Evolutionary conservation across 1,284 basidiomycete genomes (phyloP), one percentile per base, ranked within the genome.

Genomic region (Hemileia vastatrix): DNA sequence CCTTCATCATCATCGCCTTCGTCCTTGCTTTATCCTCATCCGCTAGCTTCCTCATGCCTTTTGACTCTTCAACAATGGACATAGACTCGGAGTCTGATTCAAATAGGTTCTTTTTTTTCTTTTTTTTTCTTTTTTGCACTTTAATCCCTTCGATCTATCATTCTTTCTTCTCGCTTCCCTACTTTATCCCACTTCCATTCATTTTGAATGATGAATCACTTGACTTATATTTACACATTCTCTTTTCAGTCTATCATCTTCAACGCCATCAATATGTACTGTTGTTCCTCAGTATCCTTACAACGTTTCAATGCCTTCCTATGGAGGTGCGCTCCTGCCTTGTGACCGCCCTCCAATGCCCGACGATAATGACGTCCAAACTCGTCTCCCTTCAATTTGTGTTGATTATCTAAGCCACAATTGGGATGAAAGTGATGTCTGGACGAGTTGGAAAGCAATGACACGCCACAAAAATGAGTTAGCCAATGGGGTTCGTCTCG

Each of bases 381-480:
- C 79, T 57, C 74, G 78, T 21, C 70, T 82, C 9, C 82, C 83
- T 6, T 80, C 79, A 58, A 82, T 83, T 70, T 83, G 82, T 72
- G 82, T 84, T 64, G 83, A 84, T 76, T 84, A 84, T 70, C 79
- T 83, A 64, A 92, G 88, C 55, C 93, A 98, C 77, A 83, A 95
- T 65, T 98, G 95, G 94, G 83, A 86, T 67, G 95, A 98, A 77
- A 93, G 97, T 77, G 95, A 98, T 77, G 91, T 98, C 11, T 96
- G 92, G 92, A 86, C 88, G 63, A 91, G 88, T 55, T 98, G 94
- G 94, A 84, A 94, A 69, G 90, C 86, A 75, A 98, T 97, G 92
- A 98, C 94, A 54, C 85, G 90, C 67, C 89, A 92, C 80, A 98
- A 97, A 83, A 89, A 96, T 76, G 93, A 94, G 78, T 96, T 98